A percentile compares a stretch with the other conserved stretches of the same genome.
phyloP scores from a whole-genome alignment of 108 stramenopile species.

The Pseudonitzschia multiseries region DNA sequence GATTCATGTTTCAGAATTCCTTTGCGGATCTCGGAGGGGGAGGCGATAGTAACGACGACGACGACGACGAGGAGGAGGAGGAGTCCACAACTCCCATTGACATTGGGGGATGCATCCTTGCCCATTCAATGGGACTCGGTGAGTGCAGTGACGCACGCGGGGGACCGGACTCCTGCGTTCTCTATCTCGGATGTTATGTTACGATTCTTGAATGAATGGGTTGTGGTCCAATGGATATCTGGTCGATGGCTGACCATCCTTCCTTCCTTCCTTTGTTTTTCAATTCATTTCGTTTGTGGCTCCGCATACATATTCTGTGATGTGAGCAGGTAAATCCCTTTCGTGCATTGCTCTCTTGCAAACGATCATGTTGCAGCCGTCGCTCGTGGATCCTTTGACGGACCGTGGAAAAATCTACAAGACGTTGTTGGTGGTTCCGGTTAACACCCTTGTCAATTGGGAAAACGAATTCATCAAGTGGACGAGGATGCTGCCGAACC shows the following conservation, averaged over 20 bases:
- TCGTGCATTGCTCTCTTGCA: constrained; percentile 54
- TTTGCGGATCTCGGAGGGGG: constrained; percentile 43
- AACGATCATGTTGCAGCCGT: constrained; percentile 57
- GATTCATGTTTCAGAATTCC: constrained; percentile 68
- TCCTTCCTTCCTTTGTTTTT: too few relatives aligned
- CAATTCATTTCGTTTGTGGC: too few relatives aligned
- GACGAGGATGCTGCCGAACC: constrained; percentile 38
- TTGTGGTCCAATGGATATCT: too few relatives aligned
- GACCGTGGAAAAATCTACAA: constrained; percentile 33
- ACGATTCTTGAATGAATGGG: too few relatives aligned
- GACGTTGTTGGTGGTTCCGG: constrained; percentile 64
- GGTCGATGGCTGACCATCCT: too few relatives aligned
- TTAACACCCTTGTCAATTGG: constrained; percentile 72
- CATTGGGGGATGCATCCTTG: constrained; percentile 68
- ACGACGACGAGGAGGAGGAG: too few relatives aligned
- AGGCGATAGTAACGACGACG: too few relatives aligned
- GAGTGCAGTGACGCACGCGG: constrained; percentile 15
- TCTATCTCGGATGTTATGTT: too few relatives aligned
- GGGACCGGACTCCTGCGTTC: too few relatives aligned
- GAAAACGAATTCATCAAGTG: constrained; percentile 71
- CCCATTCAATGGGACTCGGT: constrained; percentile 78
- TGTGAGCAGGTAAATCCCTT: constrained; percentile 43
- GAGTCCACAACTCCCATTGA: background rate
- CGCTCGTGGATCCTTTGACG: constrained; percentile 19
- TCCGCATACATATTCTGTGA: too few relatives aligned